phyloP scores from a whole-genome alignment of 2,329 filamentous ascomycete genomes.

The Byssoonygena ceratinophila region DNA sequence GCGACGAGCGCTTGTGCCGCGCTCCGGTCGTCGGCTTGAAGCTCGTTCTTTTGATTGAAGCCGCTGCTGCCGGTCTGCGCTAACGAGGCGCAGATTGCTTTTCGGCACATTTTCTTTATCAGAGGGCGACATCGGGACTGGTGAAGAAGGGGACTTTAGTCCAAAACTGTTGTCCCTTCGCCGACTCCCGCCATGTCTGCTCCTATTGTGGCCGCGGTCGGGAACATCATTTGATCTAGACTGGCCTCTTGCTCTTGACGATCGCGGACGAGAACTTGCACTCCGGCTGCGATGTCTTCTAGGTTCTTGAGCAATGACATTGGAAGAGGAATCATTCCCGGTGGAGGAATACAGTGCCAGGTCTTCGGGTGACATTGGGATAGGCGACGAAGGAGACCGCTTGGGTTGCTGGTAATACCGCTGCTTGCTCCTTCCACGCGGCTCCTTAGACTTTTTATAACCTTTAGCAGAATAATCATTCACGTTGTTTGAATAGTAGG shows the following conservation, averaged over 20 bases:
- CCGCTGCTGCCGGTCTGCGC: slow-evolving; percentile 34
- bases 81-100: slow-evolving; percentile 42
- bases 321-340: slow-evolving; percentile 2
- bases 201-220: neutral
- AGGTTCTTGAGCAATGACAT: neutral
- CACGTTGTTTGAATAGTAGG: slow-evolving; percentile 47
- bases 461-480: slow-evolving; percentile 36
- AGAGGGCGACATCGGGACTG: slow-evolving; percentile 59
- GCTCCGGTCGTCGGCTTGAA: slow-evolving; percentile 40
- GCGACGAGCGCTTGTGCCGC: slow-evolving; percentile 34
- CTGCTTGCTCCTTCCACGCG: slow-evolving; percentile 53
- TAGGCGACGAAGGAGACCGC: slow-evolving; percentile 78
- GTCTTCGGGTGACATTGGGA: slow-evolving; percentile 91
- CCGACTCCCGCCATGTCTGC: slow-evolving; percentile 50
- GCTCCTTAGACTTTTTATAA: slow-evolving; percentile 52
- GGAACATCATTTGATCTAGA: neutral
- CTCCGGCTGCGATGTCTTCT: slow-evolving; percentile 2
- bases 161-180: slow-evolving; percentile 50
- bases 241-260: slow-evolving; percentile 5
- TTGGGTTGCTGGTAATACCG: slow-evolving; percentile 66
- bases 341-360: slow-evolving; percentile 38
- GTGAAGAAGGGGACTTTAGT: slow-evolving; percentile 66
- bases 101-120: slow-evolving; percentile 53
- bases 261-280: slow-evolving; percentile 1
- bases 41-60: slow-evolving; percentile 43